phyloP scores from a whole-genome alignment of 345 rosid species.

The Euphorbia peplus region DNA sequence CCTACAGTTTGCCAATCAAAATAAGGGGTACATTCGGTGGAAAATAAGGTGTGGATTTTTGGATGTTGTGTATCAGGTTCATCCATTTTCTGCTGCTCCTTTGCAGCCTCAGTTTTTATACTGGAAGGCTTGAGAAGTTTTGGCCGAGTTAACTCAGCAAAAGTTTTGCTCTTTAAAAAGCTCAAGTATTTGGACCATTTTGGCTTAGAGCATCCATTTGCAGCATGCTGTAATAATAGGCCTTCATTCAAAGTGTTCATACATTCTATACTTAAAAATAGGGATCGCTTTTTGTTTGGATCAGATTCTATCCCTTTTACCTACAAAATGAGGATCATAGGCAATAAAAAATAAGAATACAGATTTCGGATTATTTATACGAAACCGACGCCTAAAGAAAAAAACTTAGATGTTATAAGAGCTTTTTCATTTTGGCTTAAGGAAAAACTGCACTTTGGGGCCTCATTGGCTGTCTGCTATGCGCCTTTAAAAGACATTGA shows the following conservation, averaged over 20 bases:
- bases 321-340: slow-evolving; percentile 33
- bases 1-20: slow-evolving; percentile 99
- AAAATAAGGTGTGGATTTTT: slow-evolving; percentile 88
- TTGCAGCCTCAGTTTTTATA: slow-evolving; percentile 32
- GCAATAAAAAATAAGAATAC: neutral
- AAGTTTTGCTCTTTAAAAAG: slow-evolving; percentile 90
- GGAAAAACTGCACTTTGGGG: neutral
- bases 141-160: slow-evolving; percentile 75
- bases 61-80: slow-evolving; percentile 53
- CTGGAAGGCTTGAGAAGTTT: slow-evolving; percentile 42
- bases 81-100: slow-evolving; percentile 28
- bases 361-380: neutral
- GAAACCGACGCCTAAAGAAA: neutral
- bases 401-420: neutral
- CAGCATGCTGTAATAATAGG: slow-evolving; percentile 68
- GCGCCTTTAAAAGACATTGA: neutral
- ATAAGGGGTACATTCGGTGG: slow-evolving; percentile 87
- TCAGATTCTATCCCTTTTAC: slow-evolving; percentile 69
- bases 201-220: slow-evolving; percentile 74
- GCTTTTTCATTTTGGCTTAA: slow-evolving; percentile 11
- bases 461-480: too few relatives aligned
- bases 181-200: slow-evolving; percentile 88
- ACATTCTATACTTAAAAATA: slow-evolving; percentile 75
- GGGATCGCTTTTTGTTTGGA: slow-evolving; percentile 46
- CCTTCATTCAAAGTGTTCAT: slow-evolving; percentile 90